A percentile compares a stretch with the other conserved stretches of the same genome.
phyloP scores from a whole-genome alignment of 1,139 yeast species.

The Meyerozyma guilliermondii region DNA sequence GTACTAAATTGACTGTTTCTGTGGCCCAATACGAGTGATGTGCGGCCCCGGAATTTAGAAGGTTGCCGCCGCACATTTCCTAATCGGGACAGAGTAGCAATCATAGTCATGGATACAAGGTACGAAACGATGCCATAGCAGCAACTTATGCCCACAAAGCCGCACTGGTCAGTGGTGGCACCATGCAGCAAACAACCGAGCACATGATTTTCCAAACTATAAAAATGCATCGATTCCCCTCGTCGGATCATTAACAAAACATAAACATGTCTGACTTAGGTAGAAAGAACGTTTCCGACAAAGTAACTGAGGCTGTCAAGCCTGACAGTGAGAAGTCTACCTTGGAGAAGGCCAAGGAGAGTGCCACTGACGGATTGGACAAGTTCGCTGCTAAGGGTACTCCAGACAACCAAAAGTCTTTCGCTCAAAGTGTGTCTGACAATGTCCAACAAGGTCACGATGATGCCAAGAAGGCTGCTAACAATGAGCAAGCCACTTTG shows the following conservation, averaged over 20 bases:
- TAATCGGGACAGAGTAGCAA: neutral
- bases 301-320: constrained; percentile 58
- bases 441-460: constrained; percentile 43
- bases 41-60: neutral
- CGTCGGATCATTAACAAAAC: constrained; percentile 1
- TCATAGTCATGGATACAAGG: neutral
- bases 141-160: neutral
- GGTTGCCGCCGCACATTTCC: neutral
- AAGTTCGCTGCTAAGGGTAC: constrained; percentile 51
- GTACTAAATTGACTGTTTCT: too few species aligned
- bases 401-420: constrained; percentile 65
- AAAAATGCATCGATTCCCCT: constrained; percentile 2
- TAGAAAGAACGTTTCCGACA: constrained; percentile 71
- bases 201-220: constrained; percentile 2
- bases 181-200: neutral
- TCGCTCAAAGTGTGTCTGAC: constrained; percentile 65
- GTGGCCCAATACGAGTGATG: too few species aligned
- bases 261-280: constrained; percentile 64
- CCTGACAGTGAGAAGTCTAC: constrained; percentile 71
- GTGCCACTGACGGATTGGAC: constrained; percentile 62
- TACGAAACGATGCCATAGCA: neutral
- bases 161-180: neutral
- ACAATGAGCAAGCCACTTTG: constrained; percentile 29
- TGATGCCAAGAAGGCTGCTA: constrained; percentile 36
- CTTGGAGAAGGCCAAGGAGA: constrained; percentile 66